These are phyloP conservation scores for Mucor plumbeus DNA, from an alignment of 371 early-diverging fungal species.

Conservation along the genomic window DNA sequence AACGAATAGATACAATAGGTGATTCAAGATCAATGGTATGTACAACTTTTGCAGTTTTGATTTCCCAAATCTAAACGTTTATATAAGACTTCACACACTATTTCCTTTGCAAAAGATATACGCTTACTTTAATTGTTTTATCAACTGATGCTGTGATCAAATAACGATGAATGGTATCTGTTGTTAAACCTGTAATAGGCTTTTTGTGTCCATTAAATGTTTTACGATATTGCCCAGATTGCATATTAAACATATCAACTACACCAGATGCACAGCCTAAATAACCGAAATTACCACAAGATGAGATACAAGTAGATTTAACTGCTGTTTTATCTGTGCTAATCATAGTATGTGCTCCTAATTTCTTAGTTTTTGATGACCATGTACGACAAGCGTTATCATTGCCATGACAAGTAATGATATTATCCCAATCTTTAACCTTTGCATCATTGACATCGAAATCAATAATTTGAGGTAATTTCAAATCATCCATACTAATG, in stretches of 20 bases:
- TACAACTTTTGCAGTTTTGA: constrained; percentile 65
- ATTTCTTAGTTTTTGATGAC: constrained; percentile 75
- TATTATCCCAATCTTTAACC: constrained; percentile 89
- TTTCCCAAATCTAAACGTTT: constrained; percentile 75
- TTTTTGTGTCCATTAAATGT: constrained; percentile 82
- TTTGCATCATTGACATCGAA: constrained; percentile 70
- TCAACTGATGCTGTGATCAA: constrained; percentile 85
- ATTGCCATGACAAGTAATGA: constrained; percentile 85
- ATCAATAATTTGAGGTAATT: constrained; percentile 74
- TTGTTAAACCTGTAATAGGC: constrained; percentile 79
- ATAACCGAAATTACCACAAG: constrained; percentile 93
- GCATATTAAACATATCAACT: constrained; percentile 93
- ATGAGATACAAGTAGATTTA: constrained; percentile 77
- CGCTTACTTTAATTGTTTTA: constrained; percentile 70
- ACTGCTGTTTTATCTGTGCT: constrained; percentile 70
- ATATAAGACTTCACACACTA: neutral
- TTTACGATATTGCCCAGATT: constrained; percentile 83
- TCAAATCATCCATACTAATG: constrained; percentile 66
- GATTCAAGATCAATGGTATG: constrained; percentile 74
- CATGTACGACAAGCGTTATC: constrained; percentile 78
- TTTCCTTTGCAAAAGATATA: too few relatives aligned
- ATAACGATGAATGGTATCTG: constrained; percentile 75
- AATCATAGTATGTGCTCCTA: constrained; percentile 72
- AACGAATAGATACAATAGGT: constrained; percentile 66
- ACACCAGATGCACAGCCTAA: constrained; percentile 79